Conservation (phyloP, 2,329 filamentous ascomycete genomes). For the Westerdykella ornata region DNA sequence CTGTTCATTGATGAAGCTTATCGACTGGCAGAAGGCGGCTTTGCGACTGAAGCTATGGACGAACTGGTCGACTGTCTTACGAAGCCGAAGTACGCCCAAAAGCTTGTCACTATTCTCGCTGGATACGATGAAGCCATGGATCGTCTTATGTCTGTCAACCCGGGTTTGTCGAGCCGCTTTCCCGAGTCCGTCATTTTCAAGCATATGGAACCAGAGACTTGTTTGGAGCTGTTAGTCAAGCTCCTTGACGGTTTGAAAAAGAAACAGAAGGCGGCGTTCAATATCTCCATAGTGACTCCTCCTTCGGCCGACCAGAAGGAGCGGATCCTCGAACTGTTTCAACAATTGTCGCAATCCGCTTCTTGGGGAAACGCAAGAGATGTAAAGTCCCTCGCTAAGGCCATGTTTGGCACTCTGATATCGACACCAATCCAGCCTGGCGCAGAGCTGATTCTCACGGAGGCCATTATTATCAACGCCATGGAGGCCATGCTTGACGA, state of each 20-base stretch:
- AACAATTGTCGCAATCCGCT: conserved; percentile 37
- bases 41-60: conserved; percentile 51
- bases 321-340: conserved; percentile 33
- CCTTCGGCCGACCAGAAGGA: conserved; percentile 12
- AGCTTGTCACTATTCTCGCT: conserved; percentile 61
- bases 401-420: conserved; percentile 42
- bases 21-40: conserved; percentile 52
- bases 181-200: conserved; percentile 55
- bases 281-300: conserved; percentile 10
- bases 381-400: conserved; percentile 49
- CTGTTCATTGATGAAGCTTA: conserved; percentile 70
- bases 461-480: conserved; percentile 16
- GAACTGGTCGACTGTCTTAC: conserved; percentile 50
- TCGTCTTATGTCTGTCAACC: conserved; percentile 53
- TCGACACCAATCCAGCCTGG: conserved; percentile 15
- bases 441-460: conserved; percentile 16
- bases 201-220: conserved; percentile 26
- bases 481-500: conserved; percentile 34
- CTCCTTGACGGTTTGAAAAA: conserved; percentile 30
- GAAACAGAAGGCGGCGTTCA: conserved; percentile 28
- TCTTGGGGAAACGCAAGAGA: conserved; percentile 61
- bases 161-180: conserved; percentile 59
- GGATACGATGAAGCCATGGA: conserved; percentile 65
- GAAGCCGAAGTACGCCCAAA: conserved; percentile 52
- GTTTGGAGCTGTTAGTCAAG: conserved; percentile 36